Evolutionary conservation across 345 rosid genomes (phyloP), one percentile per base, ranked within the genome.

Genomic region (Syzygium grande): DNA sequence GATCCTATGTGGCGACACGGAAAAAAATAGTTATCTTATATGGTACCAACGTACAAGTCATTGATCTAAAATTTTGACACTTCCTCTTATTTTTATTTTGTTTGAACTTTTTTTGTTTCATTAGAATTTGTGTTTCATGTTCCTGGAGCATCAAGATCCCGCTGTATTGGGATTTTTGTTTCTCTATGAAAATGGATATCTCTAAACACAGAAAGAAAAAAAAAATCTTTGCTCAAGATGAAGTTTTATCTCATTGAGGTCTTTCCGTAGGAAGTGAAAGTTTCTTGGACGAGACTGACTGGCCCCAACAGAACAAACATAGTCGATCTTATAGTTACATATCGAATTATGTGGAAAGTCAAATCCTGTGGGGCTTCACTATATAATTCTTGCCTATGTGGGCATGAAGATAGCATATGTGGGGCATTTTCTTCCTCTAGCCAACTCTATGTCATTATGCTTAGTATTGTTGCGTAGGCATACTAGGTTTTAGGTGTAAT

Each of bases 401-500:
- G n/a, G 73, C 1, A 61, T 61, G 12, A 27, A 61, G 68, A 1
- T 1, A 61, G 9, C 0, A 27, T 12, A 61, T 61, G 68, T 12
- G 4, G 68, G 17, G 34, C 27, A 61, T 61, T 61, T 61, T 61
- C 34, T 61, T 27, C 34, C 34, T 61, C 68, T 61, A 61, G 68
- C 68, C 68, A 61, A n/a, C 68, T 61, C 68, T 11, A n/a, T 5
- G 29, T n/a, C 12, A 61, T 61, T 61, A 12, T n/a, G 9, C 34
- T 27, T 61, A 27, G 0, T 61, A n/a, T 27, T 61, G 13, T 0
- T 0, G n/a, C 0, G 9, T 13, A 29, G 0, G 38, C 34, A 61
- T 61, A 34, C 73, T 13, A 61, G 38, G 9, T 61, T 61, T 61
- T 61, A n/a, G 1, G 8, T 58, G 30, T n/a, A 25, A 8, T 9